Evolutionary conservation across 2,329 filamentous ascomycete genomes (phyloP), one percentile per base, ranked within the genome.

Genomic region (Phoma herbarum): DNA sequence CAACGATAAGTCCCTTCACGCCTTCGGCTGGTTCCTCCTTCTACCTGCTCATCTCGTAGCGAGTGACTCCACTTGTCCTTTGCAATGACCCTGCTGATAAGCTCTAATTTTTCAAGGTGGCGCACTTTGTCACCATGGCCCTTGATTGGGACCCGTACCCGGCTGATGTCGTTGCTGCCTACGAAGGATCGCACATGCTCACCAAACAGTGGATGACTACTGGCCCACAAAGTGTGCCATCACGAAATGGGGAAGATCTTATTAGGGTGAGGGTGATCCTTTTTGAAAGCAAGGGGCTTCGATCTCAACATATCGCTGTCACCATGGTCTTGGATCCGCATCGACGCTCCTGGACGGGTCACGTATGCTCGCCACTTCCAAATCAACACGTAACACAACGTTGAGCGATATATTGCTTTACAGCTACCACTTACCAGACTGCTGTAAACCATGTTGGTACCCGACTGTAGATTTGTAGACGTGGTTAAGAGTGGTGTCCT

Each of bases 121-220:
- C 3, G 4, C 20, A n/a, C 26, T 33, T 2, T 43, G 6, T 28
- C 26, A 16, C 49, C n/a, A n/a, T n/a, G n/a, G n/a, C n/a, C n/a
- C n/a, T n/a, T n/a, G n/a, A n/a, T n/a, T n/a, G n/a, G n/a, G n/a
- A n/a, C n/a, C 8, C 2, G 35, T 20, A 33, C 10, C 11, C 18
- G 6, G 20, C 20, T 23, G 39, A 20, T 20, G 29, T 18, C 37
- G 37, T 49, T 58, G 55, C 43, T 58, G 55, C 55, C 55, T 58
- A 23, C 35, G 37, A 37, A 45, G 37, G 55, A 52, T 58, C 11
- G 9, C 55, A 49, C 49, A 48, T 18, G 43, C 22, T 20, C 25
- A 44, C 12, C 39, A 37, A 29, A 37, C 42, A 42, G 35, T 47
- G 48, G 18, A 16, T 28, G 26, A 26, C 14, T 48, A 28, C 35